Percentiles rank a stretch among this genome's conserved stretches.
Conservation (phyloP, 2,329 filamentous ascomycete genomes). For the Eurotiales sp. region DNA sequence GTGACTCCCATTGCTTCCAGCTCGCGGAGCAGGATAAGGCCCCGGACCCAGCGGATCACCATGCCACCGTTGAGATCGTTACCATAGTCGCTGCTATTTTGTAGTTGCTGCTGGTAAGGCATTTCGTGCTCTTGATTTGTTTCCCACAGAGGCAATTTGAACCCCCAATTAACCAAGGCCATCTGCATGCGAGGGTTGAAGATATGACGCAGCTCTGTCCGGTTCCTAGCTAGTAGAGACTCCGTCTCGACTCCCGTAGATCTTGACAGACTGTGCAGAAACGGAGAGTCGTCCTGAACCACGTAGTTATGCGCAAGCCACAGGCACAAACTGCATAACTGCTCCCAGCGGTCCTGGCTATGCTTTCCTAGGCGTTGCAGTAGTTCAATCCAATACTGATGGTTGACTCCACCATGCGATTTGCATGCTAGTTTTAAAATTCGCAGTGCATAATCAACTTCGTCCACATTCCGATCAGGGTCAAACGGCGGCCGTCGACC, state of each 20-base stretch:
- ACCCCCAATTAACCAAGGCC: slow-evolving; percentile 50
- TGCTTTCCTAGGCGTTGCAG: slow-evolving; percentile 59
- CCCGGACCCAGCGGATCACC: slow-evolving; percentile 38
- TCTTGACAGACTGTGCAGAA: slow-evolving; percentile 14
- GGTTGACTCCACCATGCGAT: slow-evolving; percentile 37
- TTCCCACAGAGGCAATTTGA: slow-evolving; percentile 28
- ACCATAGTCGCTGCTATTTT: slow-evolving; percentile 13
- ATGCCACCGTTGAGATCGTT: slow-evolving; percentile 18
- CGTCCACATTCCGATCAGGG: slow-evolving; percentile 32
- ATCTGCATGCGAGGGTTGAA: slow-evolving; percentile 44
- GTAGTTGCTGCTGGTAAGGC: not conserved
- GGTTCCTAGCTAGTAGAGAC: slow-evolving; percentile 15
- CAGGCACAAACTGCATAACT: slow-evolving; percentile 49
- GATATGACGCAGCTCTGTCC: slow-evolving; percentile 33
- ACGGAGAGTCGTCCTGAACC: slow-evolving; percentile 12
- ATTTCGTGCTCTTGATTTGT: slow-evolving; percentile 17
- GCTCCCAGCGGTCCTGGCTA: slow-evolving; percentile 49
- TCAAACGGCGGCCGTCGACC: slow-evolving; percentile 24
- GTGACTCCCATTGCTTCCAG: slow-evolving; percentile 34
- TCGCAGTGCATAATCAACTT: slow-evolving; percentile 43
- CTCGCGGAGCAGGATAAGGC: slow-evolving; percentile 36
- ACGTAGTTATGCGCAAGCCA: slow-evolving; percentile 49
- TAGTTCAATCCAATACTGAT: slow-evolving; percentile 54
- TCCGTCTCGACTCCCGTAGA: slow-evolving; percentile 10
- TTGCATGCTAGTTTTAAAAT: slow-evolving; percentile 48